Base-by-base conservation (phyloP, 495 filamentous ascomycete species). In the Penicillium alfredii region DNA sequence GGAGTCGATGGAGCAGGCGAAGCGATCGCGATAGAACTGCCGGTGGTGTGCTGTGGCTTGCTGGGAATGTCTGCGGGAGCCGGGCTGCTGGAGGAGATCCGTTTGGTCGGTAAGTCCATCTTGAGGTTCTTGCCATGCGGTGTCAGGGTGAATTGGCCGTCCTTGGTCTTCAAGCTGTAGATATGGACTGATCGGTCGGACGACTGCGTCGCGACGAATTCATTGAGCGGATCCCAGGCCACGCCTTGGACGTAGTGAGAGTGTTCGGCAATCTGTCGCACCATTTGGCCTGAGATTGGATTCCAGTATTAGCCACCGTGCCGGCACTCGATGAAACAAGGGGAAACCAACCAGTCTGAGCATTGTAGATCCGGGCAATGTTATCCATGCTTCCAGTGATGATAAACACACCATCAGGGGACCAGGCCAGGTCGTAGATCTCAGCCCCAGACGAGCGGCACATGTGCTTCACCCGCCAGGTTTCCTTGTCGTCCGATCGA, bases 331-430 rank as follows among this genome's bases (percentile, higher is more conserved):
- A n/a, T n/a, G n/a, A n/a, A n/a, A 12, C 2, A 20, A 29, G 18
- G 24, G 14, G 9, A 21, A 40, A 64, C 76, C 24, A 63, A 94
- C 92, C 92, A 42, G 82, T 94, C 39, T 86, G 81, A 33, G 90
- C 88, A 61, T 94, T 94, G 71, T 95, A 97, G 42, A 99, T 96
- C 27, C 92, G 73, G 30, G 93, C 89, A 53, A 97, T 79, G 60
- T 99, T 99, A 63, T 99, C 92, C 89, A 96, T 97, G 61, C 93
- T 97, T 4, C 92, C 92, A 12, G 89, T 95, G 44, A 99, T 95
- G 66, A 97, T 94, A 65, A 89, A 95, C 18, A 84, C 72, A 14
- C 86, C 90, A 66, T 99, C 92, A 7, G 92, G 92, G 14, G 92
- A 95, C 92, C 92, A 99, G 25, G 92, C 92, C 40, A 99, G 67